These are phyloP conservation scores for Trichophyton rubrum DNA, from an alignment of 2,329 filamentous ascomycete species.

Conservation along the genomic window DNA sequence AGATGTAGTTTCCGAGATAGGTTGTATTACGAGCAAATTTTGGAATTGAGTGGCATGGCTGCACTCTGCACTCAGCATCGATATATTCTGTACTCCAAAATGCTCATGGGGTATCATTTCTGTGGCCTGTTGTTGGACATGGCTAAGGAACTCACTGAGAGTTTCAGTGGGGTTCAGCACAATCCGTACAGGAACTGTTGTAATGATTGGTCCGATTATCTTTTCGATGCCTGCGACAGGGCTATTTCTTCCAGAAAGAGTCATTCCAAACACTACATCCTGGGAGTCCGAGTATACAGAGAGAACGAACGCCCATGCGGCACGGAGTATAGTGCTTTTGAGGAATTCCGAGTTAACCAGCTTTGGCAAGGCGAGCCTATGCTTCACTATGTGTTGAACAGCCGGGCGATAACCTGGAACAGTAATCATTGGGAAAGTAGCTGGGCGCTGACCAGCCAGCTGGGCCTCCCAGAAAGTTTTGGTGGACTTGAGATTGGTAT, in stretches of 20 bases:
- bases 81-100: constrained; percentile 37
- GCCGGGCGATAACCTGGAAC: constrained; percentile 35
- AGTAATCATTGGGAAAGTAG: constrained; percentile 37
- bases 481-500: constrained; percentile 29
- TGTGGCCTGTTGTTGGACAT: constrained; percentile 40
- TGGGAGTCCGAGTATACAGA: constrained; percentile 16
- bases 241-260: constrained; percentile 31
- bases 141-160: constrained; percentile 38
- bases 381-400: constrained; percentile 21
- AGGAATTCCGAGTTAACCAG: constrained; percentile 18
- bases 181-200: constrained; percentile 32
- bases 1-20: constrained; percentile 3
- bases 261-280: constrained; percentile 35
- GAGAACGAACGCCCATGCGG: constrained; percentile 9
- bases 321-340: constrained; percentile 16
- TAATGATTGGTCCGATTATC: constrained; percentile 35
- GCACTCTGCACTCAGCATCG: constrained; percentile 38
- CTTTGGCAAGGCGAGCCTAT: constrained; percentile 17
- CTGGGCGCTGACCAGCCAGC: constrained; percentile 31
- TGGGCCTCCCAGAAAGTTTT: constrained; percentile 39
- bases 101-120: constrained; percentile 50
- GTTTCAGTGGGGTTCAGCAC: constrained; percentile 21
- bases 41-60: constrained; percentile 30
- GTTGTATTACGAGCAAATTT: constrained; percentile 16
- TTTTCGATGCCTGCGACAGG: constrained; percentile 28